These are phyloP conservation scores for Candida namnaoensis DNA, from an alignment of 805 yeast genomes.

Conservation along the genomic window DNA sequence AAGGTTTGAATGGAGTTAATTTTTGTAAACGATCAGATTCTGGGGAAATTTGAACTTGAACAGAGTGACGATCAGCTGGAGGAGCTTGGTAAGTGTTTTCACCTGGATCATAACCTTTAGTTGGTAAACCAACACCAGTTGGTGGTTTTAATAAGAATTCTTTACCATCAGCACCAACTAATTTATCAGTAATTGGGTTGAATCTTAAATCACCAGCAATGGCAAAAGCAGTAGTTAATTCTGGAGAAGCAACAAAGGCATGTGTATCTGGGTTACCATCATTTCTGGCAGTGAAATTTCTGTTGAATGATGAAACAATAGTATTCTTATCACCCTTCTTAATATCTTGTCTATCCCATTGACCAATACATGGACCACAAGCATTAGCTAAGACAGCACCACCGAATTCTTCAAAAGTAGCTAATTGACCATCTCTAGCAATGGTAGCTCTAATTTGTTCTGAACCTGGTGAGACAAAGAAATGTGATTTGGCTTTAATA, in stretches of 20 bases:
- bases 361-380: slow-evolving; percentile 99
- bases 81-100: slow-evolving; percentile 95
- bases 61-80: slow-evolving; percentile 74
- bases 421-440: slow-evolving; percentile 89
- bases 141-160: slow-evolving; percentile 88
- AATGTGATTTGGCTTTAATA: slow-evolving; percentile 82
- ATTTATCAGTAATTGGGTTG: slow-evolving; percentile 90
- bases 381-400: slow-evolving; percentile 95
- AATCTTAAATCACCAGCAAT: slow-evolving; percentile 94
- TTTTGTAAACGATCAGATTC: slow-evolving; percentile 93
- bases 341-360: slow-evolving; percentile 94
- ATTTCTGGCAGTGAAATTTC: slow-evolving; percentile 96
- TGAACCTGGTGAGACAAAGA: slow-evolving; percentile 95
- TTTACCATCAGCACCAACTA: slow-evolving; percentile 82
- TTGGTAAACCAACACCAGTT: slow-evolving; percentile 84
- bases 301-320: slow-evolving; percentile 94
- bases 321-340: slow-evolving; percentile 94
- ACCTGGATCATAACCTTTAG: slow-evolving; percentile 86
- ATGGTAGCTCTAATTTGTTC: slow-evolving; percentile 98
- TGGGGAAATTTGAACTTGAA: slow-evolving; percentile 75
- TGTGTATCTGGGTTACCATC: slow-evolving; percentile 97
- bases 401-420: slow-evolving; percentile 84
- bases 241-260: slow-evolving; percentile 97
- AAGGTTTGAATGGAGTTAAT: slow-evolving; percentile 87
- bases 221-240: slow-evolving; percentile 90